Conservation (phyloP, 306 rosid species). For the Coriaria nepalensis region DNA sequence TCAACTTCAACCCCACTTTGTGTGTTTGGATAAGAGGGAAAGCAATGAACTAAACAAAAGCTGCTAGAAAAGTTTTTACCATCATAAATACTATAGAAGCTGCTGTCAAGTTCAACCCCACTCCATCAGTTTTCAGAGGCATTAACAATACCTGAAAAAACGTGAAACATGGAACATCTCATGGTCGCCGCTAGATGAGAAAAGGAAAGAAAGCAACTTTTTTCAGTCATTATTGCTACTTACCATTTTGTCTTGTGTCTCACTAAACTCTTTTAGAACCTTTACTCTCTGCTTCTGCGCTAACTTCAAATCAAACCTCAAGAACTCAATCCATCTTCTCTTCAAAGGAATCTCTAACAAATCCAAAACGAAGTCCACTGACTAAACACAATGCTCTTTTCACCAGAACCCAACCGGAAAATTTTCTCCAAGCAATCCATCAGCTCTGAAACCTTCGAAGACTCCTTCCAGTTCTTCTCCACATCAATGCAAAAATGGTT, state of each 20-base stretch:
- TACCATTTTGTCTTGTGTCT: slow-evolving; percentile 44
- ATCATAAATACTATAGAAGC: slow-evolving; percentile 73
- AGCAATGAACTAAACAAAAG: not conserved
- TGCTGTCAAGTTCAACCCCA: slow-evolving; percentile 81
- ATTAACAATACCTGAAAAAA: slow-evolving; percentile 59
- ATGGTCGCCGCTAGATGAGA: no score
- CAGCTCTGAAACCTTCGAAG: slow-evolving; percentile 61
- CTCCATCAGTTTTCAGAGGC: slow-evolving; percentile 86
- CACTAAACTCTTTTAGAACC: slow-evolving; percentile 57
- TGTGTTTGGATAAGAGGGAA: not conserved
- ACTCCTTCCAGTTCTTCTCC: slow-evolving; percentile 63
- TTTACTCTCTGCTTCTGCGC: slow-evolving; percentile 56
- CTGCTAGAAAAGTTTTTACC: slow-evolving; percentile 21
- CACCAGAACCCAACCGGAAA: slow-evolving; percentile 24
- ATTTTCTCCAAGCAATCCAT: slow-evolving; percentile 42
- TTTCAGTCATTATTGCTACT: not conserved
- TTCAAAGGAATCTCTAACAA: slow-evolving; percentile 58
- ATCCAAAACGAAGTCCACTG: slow-evolving; percentile 78
- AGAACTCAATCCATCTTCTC: slow-evolving; percentile 37
- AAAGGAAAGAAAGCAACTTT: not conserved
- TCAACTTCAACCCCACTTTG: no score
- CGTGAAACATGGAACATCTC: not conserved
- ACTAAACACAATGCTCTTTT: slow-evolving; percentile 72
- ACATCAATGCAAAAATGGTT: slow-evolving; percentile 49
- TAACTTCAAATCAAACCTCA: slow-evolving; percentile 63